Conservation (phyloP, 306 rosid species). For the Lathyrus sativus region DNA sequence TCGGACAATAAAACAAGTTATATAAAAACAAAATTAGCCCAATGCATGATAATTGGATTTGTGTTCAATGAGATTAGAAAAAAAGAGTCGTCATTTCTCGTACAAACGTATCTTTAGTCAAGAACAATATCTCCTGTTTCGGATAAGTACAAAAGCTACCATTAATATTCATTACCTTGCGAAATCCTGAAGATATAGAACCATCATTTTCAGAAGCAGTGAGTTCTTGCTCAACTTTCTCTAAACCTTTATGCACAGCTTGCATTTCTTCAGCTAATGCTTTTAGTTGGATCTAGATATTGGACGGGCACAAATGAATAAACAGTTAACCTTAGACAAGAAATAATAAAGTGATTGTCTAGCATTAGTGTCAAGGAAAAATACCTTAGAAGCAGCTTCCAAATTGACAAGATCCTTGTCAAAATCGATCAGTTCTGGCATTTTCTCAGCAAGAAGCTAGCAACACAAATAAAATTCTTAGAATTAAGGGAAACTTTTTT, state of each 20-base stretch:
- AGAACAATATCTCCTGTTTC: neutral
- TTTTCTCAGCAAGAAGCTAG: conserved; percentile 89
- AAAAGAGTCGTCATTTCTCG: neutral
- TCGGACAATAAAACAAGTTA: conserved; percentile 11
- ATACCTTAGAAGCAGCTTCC: conserved; percentile 96
- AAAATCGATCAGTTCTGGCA: conserved; percentile 94
- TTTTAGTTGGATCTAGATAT: conserved; percentile 85
- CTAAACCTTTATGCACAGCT: conserved; percentile 97
- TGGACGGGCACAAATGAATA: conserved; percentile 28
- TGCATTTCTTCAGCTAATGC: conserved; percentile 99
- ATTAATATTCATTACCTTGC: conserved; percentile 56
- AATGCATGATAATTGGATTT: conserved; percentile 12
- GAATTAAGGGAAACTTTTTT: neutral
- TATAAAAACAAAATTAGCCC: conserved; percentile 19
- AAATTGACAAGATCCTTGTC: conserved; percentile 89
- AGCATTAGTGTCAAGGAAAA: conserved; percentile 37
- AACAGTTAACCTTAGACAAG: conserved; percentile 24
- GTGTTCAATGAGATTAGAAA: neutral
- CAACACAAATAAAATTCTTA: conserved; percentile 26
- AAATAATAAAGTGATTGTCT: conserved; percentile 27
- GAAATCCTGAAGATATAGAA: conserved; percentile 76
- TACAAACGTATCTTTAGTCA: neutral
- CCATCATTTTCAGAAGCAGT: conserved; percentile 88
- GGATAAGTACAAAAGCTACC: conserved; percentile 11
- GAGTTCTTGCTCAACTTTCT: conserved; percentile 96